Conservation (phyloP, 2,329 filamentous ascomycete species). For the Monosporascus sp. region DNA sequence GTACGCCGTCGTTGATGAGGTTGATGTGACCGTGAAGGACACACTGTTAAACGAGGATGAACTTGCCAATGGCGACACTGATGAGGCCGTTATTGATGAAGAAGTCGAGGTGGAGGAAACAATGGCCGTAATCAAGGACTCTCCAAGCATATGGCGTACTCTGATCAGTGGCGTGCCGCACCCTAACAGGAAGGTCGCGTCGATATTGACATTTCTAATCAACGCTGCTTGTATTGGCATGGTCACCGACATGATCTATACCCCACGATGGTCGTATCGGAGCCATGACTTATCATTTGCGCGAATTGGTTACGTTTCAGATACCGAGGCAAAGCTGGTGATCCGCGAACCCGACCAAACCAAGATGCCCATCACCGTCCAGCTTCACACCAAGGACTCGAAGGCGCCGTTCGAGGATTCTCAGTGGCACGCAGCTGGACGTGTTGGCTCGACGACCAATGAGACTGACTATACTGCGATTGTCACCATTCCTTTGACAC, state of each 20-base stretch:
- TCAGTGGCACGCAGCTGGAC: constrained; percentile 63
- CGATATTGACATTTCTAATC: constrained; percentile 62
- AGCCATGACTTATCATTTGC: constrained; percentile 77
- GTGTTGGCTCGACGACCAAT: constrained; percentile 60
- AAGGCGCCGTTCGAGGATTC: constrained; percentile 48
- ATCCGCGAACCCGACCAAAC: constrained; percentile 75
- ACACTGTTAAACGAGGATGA: constrained; percentile 34
- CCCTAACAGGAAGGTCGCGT: constrained; percentile 60
- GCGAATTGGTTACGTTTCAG: constrained; percentile 80
- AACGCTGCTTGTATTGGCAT: constrained; percentile 67
- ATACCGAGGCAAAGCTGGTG: constrained; percentile 71
- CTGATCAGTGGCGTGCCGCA: constrained; percentile 74
- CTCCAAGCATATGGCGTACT: constrained; percentile 54
- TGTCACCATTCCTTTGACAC: constrained; percentile 57
- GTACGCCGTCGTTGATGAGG: constrained; percentile 54
- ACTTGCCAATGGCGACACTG: constrained; percentile 23
- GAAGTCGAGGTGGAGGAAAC: constrained; percentile 61
- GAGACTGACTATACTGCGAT: constrained; percentile 78
- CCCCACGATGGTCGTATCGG: constrained; percentile 64
- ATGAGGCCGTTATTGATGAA: constrained; percentile 34
- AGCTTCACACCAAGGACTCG: constrained; percentile 53
- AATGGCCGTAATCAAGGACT: constrained; percentile 52
- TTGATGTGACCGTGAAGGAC: constrained; percentile 51
- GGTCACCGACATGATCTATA: constrained; percentile 72
- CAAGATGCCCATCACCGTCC: constrained; percentile 70